These are phyloP conservation scores for Torulaspora globosa DNA, from an alignment of 1,139 yeast genomes.

Conservation along the genomic window DNA sequence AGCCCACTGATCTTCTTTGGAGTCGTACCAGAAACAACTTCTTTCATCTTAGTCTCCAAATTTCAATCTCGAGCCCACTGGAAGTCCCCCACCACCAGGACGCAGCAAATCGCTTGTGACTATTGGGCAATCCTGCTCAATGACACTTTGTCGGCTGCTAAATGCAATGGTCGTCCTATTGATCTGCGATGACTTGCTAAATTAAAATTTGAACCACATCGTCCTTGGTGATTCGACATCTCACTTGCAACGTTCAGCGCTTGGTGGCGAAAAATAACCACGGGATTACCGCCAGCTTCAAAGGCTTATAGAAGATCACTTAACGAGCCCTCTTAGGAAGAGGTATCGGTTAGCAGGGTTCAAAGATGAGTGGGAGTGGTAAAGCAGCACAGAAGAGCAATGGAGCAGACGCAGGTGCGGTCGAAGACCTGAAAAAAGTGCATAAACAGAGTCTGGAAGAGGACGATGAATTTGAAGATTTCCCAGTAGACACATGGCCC, in stretches of 20 bases:
- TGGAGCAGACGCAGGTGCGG: background rate
- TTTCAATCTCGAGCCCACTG: background rate
- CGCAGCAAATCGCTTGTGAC: background rate
- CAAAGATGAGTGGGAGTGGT: slow-evolving; percentile 4
- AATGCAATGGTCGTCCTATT: background rate
- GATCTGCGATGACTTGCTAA: background rate
- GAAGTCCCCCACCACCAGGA: background rate
- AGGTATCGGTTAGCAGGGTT: background rate
- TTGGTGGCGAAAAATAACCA: slow-evolving; percentile 1
- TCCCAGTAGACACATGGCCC: slow-evolving; percentile 76
- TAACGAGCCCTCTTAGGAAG: too few relatives aligned
- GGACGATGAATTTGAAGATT: slow-evolving; percentile 93
- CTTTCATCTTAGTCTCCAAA: slow-evolving; percentile 32
- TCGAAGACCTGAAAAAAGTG: slow-evolving; percentile 3
- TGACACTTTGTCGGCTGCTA: background rate
- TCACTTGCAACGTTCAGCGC: background rate
- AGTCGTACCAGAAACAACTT: slow-evolving; percentile 58
- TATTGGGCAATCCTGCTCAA: background rate
- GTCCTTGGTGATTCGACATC: background rate
- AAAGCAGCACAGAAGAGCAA: slow-evolving; percentile 4
- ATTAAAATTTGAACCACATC: slow-evolving; percentile 1
- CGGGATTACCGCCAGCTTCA: slow-evolving; percentile 1
- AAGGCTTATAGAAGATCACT: background rate
- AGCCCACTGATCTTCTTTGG: slow-evolving; percentile 89
- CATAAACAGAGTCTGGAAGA: slow-evolving; percentile 62